Conservation (phyloP, 345 rosid genomes). For the Limnanthes douglasii region DNA sequence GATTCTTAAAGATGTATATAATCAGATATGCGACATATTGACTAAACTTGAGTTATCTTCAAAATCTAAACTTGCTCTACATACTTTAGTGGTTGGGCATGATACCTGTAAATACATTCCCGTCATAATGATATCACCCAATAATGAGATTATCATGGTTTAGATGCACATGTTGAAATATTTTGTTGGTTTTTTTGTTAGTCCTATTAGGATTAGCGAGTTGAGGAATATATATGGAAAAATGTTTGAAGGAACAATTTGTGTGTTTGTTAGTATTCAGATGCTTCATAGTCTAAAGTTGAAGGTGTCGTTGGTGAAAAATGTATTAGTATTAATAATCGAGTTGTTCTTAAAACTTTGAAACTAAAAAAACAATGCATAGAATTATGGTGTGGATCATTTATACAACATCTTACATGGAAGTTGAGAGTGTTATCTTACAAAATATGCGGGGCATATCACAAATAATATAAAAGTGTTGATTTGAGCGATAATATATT, state of each 20-base stretch:
- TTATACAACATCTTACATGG: constrained; percentile 13
- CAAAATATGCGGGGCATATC: constrained; percentile 25
- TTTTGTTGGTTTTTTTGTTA: constrained; percentile 61
- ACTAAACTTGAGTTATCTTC: constrained; percentile 71
- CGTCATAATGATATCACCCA: constrained; percentile 72
- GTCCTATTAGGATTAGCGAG: constrained; percentile 68
- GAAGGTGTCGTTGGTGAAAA: constrained; percentile 33
- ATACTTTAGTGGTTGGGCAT: constrained; percentile 52
- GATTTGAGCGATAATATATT: constrained; percentile 1
- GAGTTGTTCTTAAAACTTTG: constrained; percentile 26
- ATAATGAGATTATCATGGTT: constrained; percentile 46
- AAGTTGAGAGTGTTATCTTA: too few species aligned
- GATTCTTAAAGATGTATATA: constrained; percentile 27
- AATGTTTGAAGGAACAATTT: constrained; percentile 57
- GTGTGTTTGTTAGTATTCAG: constrained; percentile 19
- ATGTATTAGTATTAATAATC: constrained; percentile 24
- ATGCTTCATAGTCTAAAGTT: constrained; percentile 13
- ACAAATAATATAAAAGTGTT: constrained; percentile 3
- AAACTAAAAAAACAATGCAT: constrained; percentile 13
- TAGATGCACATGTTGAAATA: constrained; percentile 67
- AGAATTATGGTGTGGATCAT: constrained; percentile 27
- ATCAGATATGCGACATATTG: constrained; percentile 39
- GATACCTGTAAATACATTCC: constrained; percentile 67
- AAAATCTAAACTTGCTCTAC: constrained; percentile 61
- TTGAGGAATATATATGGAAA: constrained; percentile 62